Percentiles rank a stretch among this genome's conserved stretches.
phyloP scores from a whole-genome alignment of 148 eudicot species.

The Suaeda aralocaspica region DNA sequence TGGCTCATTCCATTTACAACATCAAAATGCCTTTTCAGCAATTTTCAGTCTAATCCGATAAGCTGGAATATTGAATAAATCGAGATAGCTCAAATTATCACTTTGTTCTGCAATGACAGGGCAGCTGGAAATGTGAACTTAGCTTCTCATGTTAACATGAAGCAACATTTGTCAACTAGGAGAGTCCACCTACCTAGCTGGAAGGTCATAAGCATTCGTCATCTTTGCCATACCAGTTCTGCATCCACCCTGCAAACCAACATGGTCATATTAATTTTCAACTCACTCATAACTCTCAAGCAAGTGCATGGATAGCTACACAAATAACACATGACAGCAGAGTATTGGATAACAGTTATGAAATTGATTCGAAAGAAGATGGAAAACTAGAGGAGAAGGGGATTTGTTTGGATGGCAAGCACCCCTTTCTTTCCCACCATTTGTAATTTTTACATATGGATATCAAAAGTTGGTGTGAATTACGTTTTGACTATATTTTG shows the following conservation, averaged over 20 bases:
- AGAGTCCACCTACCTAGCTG: slow-evolving; percentile 63
- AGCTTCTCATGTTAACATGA: neutral
- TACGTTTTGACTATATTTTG: too few species aligned
- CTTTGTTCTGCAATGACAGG: neutral
- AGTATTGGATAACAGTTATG: neutral
- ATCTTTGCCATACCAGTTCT: slow-evolving; percentile 99
- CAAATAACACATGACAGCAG: neutral
- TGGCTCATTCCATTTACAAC: neutral
- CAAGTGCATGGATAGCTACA: slow-evolving; percentile 5
- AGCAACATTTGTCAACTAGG: neutral
- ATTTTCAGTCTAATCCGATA: neutral
- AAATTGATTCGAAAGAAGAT: neutral
- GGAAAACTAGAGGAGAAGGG: too few species aligned
- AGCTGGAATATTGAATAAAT: neutral
- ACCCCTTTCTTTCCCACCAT: too few species aligned
- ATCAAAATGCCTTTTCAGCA: neutral
- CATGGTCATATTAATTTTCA: slow-evolving; percentile 7
- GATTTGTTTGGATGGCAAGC: too few species aligned
- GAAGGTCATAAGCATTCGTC: slow-evolving; percentile 92
- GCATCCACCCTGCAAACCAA: slow-evolving; percentile 86
- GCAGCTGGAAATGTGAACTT: neutral
- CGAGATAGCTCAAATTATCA: neutral
- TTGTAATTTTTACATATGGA: too few species aligned
- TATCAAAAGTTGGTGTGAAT: too few species aligned
- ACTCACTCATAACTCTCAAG: neutral